phyloP scores from a whole-genome alignment of 208 protist genomes.

The Trichomonas tenax region DNA sequence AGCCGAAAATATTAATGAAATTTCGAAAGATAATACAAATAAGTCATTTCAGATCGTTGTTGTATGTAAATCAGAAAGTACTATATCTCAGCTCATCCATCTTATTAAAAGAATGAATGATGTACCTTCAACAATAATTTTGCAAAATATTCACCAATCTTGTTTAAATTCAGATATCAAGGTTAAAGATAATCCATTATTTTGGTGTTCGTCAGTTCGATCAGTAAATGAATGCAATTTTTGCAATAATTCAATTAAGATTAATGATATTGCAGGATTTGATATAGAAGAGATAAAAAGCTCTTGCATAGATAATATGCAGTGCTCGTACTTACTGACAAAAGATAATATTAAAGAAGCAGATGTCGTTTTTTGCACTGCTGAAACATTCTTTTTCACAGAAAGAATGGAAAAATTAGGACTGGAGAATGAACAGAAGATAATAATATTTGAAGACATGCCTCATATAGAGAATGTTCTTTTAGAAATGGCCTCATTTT shows the following conservation, averaged over 20 bases:
- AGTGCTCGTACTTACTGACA: background rate
- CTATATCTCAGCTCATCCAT: background rate
- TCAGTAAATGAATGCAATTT: background rate
- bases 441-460: background rate
- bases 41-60: background rate
- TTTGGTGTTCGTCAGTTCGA: background rate
- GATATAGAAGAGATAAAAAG: background rate
- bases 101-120: background rate
- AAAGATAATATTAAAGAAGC: background rate
- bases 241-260: background rate
- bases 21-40: background rate
- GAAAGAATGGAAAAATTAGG: background rate
- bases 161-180: background rate
- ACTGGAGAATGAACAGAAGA: background rate
- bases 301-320: background rate
- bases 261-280: background rate
- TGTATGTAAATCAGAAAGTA: background rate
- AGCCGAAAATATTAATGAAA: background rate
- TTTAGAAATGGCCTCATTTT: background rate
- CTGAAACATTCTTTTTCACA: background rate
- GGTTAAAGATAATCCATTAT: background rate
- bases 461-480: background rate
- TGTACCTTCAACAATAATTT: background rate
- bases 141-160: background rate
- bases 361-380: background rate